phyloP scores from a whole-genome alignment of 1,139 yeast genomes.

The Suhomyces anneliseae region DNA sequence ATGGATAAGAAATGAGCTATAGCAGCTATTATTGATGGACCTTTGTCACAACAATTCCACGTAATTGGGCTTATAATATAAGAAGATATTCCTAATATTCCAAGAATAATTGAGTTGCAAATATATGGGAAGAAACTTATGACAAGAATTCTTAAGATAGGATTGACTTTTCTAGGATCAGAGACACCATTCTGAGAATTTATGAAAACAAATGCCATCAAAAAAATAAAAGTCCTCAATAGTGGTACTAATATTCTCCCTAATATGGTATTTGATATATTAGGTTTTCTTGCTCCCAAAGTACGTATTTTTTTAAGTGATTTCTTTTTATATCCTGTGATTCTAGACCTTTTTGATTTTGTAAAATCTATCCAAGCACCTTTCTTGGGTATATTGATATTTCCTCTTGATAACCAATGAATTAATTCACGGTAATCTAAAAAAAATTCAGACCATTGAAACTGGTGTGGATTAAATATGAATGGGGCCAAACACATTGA shows the following conservation, averaged over 20 bases:
- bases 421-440: constrained; percentile 67
- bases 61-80: constrained; percentile 43
- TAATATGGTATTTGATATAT: constrained; percentile 48
- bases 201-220: constrained; percentile 65
- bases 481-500: constrained; percentile 79
- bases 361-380: constrained; percentile 55
- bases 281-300: constrained; percentile 37
- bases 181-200: constrained; percentile 69
- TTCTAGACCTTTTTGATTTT: constrained; percentile 49
- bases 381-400: constrained; percentile 40
- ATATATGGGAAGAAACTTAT: constrained; percentile 55
- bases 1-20: constrained; percentile 55
- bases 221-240: constrained; percentile 39
- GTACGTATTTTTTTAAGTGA: neutral
- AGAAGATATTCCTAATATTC: constrained; percentile 38
- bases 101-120: constrained; percentile 44
- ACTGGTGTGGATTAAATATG: constrained; percentile 85
- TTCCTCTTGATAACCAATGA: constrained; percentile 71
- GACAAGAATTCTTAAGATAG: constrained; percentile 52
- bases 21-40: constrained; percentile 46
- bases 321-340: constrained; percentile 65
- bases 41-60: constrained; percentile 33
- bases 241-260: constrained; percentile 56
- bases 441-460: constrained; percentile 65
- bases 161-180: constrained; percentile 47